Evolutionary conservation across 768 basidiomycete genomes (phyloP), one percentile per base, ranked within the genome.

Genomic region (Saitozyma sp.): DNA sequence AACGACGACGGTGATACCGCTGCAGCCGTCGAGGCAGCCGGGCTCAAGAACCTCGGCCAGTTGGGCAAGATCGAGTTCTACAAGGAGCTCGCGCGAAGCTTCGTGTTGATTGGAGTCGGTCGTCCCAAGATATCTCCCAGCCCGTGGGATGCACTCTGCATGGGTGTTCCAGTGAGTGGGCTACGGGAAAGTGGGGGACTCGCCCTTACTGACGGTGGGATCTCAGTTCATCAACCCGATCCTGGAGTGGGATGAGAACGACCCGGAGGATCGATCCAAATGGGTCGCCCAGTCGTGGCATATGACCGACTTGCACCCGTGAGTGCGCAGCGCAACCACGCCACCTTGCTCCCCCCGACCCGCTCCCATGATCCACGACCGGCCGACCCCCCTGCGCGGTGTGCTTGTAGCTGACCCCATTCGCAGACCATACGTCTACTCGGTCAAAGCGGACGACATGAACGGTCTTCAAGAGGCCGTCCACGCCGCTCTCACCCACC

Each of bases 271-370:
- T 51, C 50, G 68, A 43, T 65, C 67, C 8, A 64, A 61, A 58
- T 75, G 74, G 74, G 58, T 64, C 40, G 62, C 68, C 48, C 75
- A 76, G 48, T 73, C 74, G 56, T 72, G 70, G 63, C 67, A 67
- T n/a, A 74, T 76, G 75, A 69, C 64, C 19, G 73, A 76, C 58
- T 52, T 74, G 2, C 53, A 76, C 3, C 73, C 75, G 74, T 76
- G 42, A 64, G 74, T 71, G 29, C 29, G 29, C 29, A 29, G 5
- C 29, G 29, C 29, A 5, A 29, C 5, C 29, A 5, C 29, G 29
- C 29, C 14, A 29, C 17, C 41, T 49, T 53, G 20, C 16, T n/a
- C 58, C 46, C 38, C n/a, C 3, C n/a, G n/a, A n/a, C n/a, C n/a
- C n/a, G n/a, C n/a, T n/a, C n/a, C n/a, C n/a, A n/a, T n/a, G n/a